phyloP scores from a whole-genome alignment of 169 alveolate species.

The Blepharisma undulans region DNA sequence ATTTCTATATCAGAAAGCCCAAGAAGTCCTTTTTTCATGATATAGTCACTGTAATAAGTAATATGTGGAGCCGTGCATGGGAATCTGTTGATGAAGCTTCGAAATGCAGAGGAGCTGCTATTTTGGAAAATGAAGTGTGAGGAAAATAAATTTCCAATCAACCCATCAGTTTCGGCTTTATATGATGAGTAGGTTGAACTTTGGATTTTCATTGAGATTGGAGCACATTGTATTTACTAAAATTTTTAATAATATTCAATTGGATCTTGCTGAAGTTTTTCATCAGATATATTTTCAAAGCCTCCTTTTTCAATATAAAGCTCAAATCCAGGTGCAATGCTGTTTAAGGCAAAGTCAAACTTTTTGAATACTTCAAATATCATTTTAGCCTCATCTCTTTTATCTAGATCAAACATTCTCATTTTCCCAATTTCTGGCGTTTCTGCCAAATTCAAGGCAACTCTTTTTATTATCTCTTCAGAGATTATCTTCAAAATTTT shows the following conservation, averaged over 20 bases:
- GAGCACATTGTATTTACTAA: too few species aligned
- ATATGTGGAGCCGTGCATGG: conserved; percentile 58
- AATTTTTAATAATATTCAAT: conserved; percentile 63
- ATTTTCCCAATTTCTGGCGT: too few species aligned
- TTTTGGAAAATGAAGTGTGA: conserved; percentile 60
- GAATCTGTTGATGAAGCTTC: conserved; percentile 66
- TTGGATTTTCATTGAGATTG: too few species aligned
- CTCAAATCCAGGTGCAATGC: conserved; percentile 57
- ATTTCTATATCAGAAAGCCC: conserved; percentile 55
- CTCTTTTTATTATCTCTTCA: conserved; percentile 42
- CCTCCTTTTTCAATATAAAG: conserved; percentile 74
- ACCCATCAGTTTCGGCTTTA: conserved; percentile 73
- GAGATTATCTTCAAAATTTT: conserved; percentile 27
- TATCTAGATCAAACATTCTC: conserved; percentile 67
- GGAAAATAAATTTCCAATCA: conserved; percentile 60
- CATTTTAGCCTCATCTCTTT: conserved; percentile 59
- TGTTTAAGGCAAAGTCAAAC: conserved; percentile 50
- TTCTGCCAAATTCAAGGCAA: conserved; percentile 48
- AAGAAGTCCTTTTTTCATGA: conserved; percentile 58
- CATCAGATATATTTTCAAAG: conserved; percentile 50
- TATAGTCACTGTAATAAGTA: conserved; percentile 61
- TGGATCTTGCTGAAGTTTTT: conserved; percentile 65
- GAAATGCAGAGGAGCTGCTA: conserved; percentile 56
- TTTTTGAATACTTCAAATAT: conserved; percentile 58
- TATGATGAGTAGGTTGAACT: too few species aligned